Conservation (phyloP, 129 eudicot genomes). For the Centaurea solstitialis region DNA sequence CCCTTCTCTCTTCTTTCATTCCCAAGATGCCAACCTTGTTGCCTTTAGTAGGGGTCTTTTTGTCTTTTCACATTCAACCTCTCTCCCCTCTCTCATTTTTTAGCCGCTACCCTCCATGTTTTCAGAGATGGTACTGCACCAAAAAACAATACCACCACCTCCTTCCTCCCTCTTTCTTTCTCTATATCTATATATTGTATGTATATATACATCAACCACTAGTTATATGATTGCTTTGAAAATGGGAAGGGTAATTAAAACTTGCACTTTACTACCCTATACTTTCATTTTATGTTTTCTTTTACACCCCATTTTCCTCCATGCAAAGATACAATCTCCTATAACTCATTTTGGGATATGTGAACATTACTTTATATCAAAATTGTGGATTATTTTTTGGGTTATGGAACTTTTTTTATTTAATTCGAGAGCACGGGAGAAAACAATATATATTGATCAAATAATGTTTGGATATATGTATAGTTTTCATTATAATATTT, state of each 20-base stretch:
- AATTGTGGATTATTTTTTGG: too few relatives aligned
- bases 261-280: conserved; percentile 12
- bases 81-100: conserved; percentile 22
- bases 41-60: conserved; percentile 34
- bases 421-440: too few relatives aligned
- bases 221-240: conserved; percentile 8
- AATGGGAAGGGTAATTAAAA: not conserved
- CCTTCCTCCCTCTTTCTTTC: not conserved
- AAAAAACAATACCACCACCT: conserved; percentile 62
- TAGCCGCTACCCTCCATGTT: conserved; percentile 73
- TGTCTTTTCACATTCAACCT: conserved; percentile 32
- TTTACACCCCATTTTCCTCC: not conserved
- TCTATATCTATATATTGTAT: not conserved
- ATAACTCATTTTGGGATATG: not conserved
- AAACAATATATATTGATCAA: too few relatives aligned
- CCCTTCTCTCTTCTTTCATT: conserved; percentile 49
- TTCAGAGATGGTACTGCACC: conserved; percentile 68
- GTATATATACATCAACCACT: not conserved
- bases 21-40: conserved; percentile 51
- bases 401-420: too few relatives aligned
- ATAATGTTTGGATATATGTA: too few relatives aligned
- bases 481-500: too few relatives aligned
- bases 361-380: not conserved
- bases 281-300: not conserved
- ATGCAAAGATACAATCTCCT: not conserved